Percentiles rank a stretch among this genome's conserved stretches.
Conservation (phyloP, 2,329 filamentous ascomycete genomes). For the Pseudofabraea citricarpa region DNA sequence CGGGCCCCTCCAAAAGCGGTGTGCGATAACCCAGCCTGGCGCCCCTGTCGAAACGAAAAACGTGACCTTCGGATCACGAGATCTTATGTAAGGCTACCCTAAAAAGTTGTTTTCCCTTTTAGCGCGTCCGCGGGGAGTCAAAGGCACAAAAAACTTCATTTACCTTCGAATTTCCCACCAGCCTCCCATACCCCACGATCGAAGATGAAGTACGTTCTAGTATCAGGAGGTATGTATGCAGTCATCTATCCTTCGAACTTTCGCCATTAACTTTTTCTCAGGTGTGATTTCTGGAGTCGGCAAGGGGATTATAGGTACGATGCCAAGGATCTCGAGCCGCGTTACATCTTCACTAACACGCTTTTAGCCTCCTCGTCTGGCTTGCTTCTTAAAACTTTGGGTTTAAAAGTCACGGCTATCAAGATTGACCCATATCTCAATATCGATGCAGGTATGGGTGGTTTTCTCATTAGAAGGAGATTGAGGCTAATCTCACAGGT, state of each 20-base stretch:
- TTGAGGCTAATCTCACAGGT: constrained; percentile 40
- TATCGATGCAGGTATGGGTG: constrained; percentile 44
- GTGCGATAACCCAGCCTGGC: too few species aligned
- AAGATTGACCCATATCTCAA: constrained; percentile 2
- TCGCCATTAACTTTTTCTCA: constrained; percentile 17
- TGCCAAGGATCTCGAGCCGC: constrained; percentile 4
- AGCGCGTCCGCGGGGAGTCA: too few species aligned
- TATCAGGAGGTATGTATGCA: constrained; percentile 61
- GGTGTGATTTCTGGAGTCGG: constrained; percentile 52
- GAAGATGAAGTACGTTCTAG: constrained; percentile 79
- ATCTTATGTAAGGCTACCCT: too few species aligned
- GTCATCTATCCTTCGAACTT: neutral
- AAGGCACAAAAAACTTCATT: too few species aligned
- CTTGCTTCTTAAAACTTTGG: constrained; percentile 73
- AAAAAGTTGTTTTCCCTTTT: too few species aligned
- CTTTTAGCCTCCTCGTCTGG: constrained; percentile 54
- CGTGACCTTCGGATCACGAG: too few species aligned
- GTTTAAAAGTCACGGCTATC: constrained; percentile 26
- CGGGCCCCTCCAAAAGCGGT: too few species aligned
- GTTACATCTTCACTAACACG: too few species aligned
- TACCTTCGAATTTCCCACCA: too few species aligned
- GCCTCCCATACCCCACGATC: too few species aligned
- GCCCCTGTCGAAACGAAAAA: too few species aligned
- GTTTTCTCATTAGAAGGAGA: neutral
- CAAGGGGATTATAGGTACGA: constrained; percentile 63